Evolutionary conservation across 2,329 filamentous ascomycete species (phyloP).

Genomic region (Fusarium subtropicale): DNA sequence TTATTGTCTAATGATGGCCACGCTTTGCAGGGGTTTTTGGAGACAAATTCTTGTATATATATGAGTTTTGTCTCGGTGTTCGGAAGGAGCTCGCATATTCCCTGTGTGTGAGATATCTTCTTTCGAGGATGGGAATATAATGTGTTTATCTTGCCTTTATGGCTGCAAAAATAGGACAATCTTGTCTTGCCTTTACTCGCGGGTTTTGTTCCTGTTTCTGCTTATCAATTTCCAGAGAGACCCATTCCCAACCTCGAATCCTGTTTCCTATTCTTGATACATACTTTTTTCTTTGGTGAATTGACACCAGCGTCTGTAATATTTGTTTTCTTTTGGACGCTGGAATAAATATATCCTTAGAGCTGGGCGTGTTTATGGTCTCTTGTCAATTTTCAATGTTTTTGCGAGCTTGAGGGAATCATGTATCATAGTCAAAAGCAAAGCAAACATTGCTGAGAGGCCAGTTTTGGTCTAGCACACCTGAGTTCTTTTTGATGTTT

Average conservation of each 20-base stretch:
- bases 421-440: constrained; percentile 46
- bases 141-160: constrained; percentile 46
- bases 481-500: neutral
- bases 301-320: constrained; percentile 1
- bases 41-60: constrained; percentile 46
- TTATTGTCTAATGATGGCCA: constrained; percentile 49
- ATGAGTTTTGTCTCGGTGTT: constrained; percentile 47
- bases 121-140: constrained; percentile 50
- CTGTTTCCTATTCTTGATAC: constrained; percentile 38
- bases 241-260: constrained; percentile 42
- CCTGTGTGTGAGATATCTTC: constrained; percentile 44
- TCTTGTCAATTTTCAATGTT: constrained; percentile 48
- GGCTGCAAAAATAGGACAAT: constrained; percentile 44
- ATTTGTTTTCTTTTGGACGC: constrained; percentile 1
- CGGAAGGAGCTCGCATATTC: constrained; percentile 43
- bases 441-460: constrained; percentile 52
- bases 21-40: constrained; percentile 45
- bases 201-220: constrained; percentile 36
- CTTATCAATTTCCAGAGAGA: constrained; percentile 35
- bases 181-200: constrained; percentile 43
- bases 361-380: constrained; percentile 55
- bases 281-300: constrained; percentile 17
- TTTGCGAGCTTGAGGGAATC: constrained; percentile 44
- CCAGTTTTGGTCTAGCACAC: constrained; percentile 56
- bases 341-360: constrained; percentile 14